phyloP scores from a whole-genome alignment of 1,284 basidiomycete species.

The Ganoderma leucocontextum region DNA sequence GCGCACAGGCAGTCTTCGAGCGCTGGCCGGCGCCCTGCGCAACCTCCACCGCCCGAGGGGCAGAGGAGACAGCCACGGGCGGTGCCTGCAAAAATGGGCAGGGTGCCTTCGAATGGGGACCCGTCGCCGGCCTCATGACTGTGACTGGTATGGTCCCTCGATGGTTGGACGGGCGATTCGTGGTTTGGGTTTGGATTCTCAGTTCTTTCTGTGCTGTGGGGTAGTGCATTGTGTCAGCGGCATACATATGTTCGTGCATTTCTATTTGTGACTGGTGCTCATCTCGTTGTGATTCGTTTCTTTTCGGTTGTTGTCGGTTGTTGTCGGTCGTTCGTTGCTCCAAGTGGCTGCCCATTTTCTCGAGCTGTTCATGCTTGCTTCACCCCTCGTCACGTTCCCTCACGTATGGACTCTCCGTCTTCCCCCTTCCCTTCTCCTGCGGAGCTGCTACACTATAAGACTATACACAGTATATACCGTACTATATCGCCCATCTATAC shows the following conservation, averaged over 20 bases:
- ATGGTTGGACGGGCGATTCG: not conserved
- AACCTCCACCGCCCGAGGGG: slow-evolving; percentile 16
- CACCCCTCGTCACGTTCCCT: not conserved
- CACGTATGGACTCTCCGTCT: not conserved
- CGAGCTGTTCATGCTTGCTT: not conserved
- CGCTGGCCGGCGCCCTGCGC: not conserved
- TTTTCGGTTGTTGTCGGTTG: not conserved
- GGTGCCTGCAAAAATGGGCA: slow-evolving; percentile 19
- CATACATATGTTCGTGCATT: not conserved
- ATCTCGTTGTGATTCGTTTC: not conserved
- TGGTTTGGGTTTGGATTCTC: not conserved
- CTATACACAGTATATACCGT: not conserved
- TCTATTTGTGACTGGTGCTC: not conserved
- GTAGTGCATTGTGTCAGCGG: not conserved
- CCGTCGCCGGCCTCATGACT: not conserved
- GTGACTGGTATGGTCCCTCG: not conserved
- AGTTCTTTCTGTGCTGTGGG: not conserved
- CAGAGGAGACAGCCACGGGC: slow-evolving; percentile 23
- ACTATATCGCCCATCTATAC: not conserved
- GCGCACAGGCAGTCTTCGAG: not conserved
- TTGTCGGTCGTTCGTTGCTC: not conserved
- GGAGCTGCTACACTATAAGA: slow-evolving; percentile 1
- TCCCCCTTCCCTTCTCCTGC: not conserved
- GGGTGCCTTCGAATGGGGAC: slow-evolving; percentile 19
- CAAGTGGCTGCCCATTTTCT: not conserved